Evolutionary conservation across 768 basidiomycete genomes (phyloP).

Genomic region (Exidia glandulosa): DNA sequence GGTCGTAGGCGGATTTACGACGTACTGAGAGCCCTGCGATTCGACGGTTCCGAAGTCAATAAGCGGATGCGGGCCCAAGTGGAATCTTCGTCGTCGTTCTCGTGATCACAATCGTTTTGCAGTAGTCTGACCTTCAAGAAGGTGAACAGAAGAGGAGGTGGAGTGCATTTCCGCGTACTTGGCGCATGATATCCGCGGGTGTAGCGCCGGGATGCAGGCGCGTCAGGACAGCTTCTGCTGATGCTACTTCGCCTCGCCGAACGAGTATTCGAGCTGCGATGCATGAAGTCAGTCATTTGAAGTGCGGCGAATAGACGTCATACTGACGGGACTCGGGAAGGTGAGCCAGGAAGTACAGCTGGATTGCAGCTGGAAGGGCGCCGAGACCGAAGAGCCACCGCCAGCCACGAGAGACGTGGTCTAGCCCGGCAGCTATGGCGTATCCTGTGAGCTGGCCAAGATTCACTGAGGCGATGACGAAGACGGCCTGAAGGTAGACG

Average conservation of each 20-base stretch:
- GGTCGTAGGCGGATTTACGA: slow-evolving; percentile 2
- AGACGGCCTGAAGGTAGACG: slow-evolving; percentile 21
- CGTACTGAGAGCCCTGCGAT: slow-evolving; percentile 60
- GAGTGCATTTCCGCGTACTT: slow-evolving; percentile 16
- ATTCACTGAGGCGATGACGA: slow-evolving; percentile 78
- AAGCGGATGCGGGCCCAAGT: slow-evolving; percentile 39
- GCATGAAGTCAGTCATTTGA: background rate
- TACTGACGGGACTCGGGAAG: slow-evolving; percentile 70
- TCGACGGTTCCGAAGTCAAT: slow-evolving; percentile 44
- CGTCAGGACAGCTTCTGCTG: slow-evolving; percentile 43
- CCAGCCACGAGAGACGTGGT: slow-evolving; percentile 53
- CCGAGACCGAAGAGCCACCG: slow-evolving; percentile 78
- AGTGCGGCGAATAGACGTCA: background rate
- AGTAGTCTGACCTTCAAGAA: slow-evolving; percentile 36
- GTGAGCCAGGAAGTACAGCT: slow-evolving; percentile 48
- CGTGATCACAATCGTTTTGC: slow-evolving; percentile 49
- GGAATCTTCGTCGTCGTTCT: slow-evolving; percentile 37
- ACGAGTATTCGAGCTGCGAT: slow-evolving; percentile 55
- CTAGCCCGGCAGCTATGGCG: slow-evolving; percentile 59
- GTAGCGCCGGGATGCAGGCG: slow-evolving; percentile 62
- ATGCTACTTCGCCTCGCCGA: slow-evolving; percentile 36
- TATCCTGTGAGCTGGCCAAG: slow-evolving; percentile 73
- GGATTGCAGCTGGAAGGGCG: slow-evolving; percentile 53
- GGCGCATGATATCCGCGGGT: slow-evolving; percentile 52
- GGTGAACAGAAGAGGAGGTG: background rate